These are phyloP conservation scores for Melanogaster broomeanus DNA, from an alignment of 768 basidiomycete species.

Conservation along the genomic window DNA sequence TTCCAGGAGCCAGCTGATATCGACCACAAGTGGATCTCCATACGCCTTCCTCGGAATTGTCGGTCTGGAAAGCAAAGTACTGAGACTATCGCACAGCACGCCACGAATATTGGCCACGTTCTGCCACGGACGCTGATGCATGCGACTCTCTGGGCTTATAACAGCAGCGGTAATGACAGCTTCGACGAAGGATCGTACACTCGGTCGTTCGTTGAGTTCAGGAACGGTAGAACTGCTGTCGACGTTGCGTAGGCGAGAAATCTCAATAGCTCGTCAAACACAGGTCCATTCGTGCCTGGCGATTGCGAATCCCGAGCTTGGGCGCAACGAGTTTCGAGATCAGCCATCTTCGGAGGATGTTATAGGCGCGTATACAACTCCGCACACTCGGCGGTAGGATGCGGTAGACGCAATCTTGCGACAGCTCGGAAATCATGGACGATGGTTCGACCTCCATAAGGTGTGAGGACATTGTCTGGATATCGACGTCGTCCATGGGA, in stretches of 20 bases:
- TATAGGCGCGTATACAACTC: conserved; percentile 75
- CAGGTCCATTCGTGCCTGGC: conserved; percentile 75
- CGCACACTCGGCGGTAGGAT: conserved; percentile 75
- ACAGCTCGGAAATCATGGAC: conserved; percentile 65
- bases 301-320: conserved; percentile 58
- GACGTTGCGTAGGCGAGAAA: conserved; percentile 63
- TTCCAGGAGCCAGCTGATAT: conserved; percentile 84
- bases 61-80: conserved; percentile 55
- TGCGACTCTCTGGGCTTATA: conserved; percentile 76
- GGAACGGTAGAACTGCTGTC: conserved; percentile 37
- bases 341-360: conserved; percentile 78
- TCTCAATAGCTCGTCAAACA: conserved; percentile 72
- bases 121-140: conserved; percentile 78
- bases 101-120: conserved; percentile 66
- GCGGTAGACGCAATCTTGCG: conserved; percentile 71
- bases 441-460: conserved; percentile 75
- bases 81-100: conserved; percentile 60
- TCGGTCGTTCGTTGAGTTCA: conserved; percentile 55
- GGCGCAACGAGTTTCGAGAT: conserved; percentile 68
- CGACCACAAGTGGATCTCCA: conserved; percentile 60
- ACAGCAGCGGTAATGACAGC: conserved; percentile 74
- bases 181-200: conserved; percentile 80
- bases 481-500: conserved; percentile 63
- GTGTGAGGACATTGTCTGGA: conserved; percentile 77
- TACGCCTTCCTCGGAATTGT: conserved; percentile 44